These are phyloP conservation scores for Zygosaccharomyces sapae DNA, from an alignment of 1,139 yeast genomes.

Conservation along the genomic window DNA sequence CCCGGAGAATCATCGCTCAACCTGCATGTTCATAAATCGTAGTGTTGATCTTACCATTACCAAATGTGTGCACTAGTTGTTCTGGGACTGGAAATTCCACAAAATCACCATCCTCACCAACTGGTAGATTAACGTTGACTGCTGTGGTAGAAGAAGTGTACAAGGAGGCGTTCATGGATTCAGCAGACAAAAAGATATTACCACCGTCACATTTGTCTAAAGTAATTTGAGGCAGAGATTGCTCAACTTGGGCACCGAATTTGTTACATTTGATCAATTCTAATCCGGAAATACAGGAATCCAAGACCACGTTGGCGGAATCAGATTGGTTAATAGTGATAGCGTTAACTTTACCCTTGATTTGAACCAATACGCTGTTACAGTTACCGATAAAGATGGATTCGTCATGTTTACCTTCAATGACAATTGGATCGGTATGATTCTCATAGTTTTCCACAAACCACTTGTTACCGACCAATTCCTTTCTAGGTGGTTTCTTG, in stretches of 20 bases:
- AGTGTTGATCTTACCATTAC: constrained; percentile 46
- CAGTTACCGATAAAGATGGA: constrained; percentile 87
- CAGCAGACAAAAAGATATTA: constrained; percentile 68
- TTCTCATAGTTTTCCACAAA: constrained; percentile 72
- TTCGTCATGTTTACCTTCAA: constrained; percentile 82
- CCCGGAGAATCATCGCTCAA: constrained; percentile 24
- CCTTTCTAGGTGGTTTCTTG: constrained; percentile 69
- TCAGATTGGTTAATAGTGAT: constrained; percentile 72
- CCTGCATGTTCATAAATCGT: constrained; percentile 59
- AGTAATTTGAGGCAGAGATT: constrained; percentile 73
- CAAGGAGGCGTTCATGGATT: constrained; percentile 65
- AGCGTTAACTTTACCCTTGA: constrained; percentile 90
- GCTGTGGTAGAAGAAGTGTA: constrained; percentile 83
- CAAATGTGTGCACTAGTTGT: constrained; percentile 66
- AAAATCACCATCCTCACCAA: constrained; percentile 58
- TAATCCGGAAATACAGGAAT: constrained; percentile 79
- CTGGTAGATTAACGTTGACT: constrained; percentile 76
- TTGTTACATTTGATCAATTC: constrained; percentile 79
- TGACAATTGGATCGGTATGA: constrained; percentile 50
- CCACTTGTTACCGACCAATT: constrained; percentile 86
- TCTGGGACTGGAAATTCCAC: constrained; percentile 82
- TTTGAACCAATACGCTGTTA: constrained; percentile 64
- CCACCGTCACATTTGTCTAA: constrained; percentile 90
- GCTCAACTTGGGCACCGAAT: constrained; percentile 82
- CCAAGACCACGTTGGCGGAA: constrained; percentile 73